A percentile compares a stretch with the other conserved stretches of the same genome.
phyloP scores from a whole-genome alignment of 495 filamentous ascomycete genomes.

The Penicillium ochrochloron region DNA sequence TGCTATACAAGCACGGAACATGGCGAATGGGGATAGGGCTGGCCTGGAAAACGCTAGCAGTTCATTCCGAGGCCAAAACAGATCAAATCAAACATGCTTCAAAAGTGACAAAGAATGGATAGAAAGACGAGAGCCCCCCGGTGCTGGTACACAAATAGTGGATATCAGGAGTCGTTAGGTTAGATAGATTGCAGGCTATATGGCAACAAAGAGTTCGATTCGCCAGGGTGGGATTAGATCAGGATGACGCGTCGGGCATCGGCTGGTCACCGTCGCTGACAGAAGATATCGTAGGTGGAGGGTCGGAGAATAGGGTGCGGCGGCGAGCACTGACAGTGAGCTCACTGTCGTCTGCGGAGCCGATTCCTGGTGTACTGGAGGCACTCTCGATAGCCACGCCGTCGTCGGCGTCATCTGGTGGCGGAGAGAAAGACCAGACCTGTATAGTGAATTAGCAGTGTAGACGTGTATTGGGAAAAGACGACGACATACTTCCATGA shows the following conservation, averaged over 20 bases:
- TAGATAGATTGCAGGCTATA: constrained; percentile 30
- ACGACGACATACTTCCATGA: constrained; percentile 81
- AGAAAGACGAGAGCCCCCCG: constrained; percentile 19
- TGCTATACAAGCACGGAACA: constrained; percentile 21
- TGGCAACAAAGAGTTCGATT: constrained; percentile 10
- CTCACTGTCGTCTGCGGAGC: constrained; percentile 28
- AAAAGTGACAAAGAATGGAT: constrained; percentile 10
- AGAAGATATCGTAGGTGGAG: constrained; percentile 36
- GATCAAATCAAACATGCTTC: constrained; percentile 17
- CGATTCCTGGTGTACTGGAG: constrained; percentile 44
- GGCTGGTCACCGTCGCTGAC: constrained; percentile 41
- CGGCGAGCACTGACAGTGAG: constrained; percentile 20
- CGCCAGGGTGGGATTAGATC: neutral
- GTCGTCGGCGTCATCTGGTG: constrained; percentile 60
- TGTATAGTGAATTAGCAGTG: constrained; percentile 36
- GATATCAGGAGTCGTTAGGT: constrained; percentile 35
- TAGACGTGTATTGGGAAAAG: too few relatives aligned
- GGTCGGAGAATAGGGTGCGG: constrained; percentile 40
- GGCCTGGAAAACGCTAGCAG: constrained; percentile 11
- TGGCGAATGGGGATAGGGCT: constrained; percentile 5
- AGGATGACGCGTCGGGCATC: constrained; percentile 49
- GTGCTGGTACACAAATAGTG: constrained; percentile 30
- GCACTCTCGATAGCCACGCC: constrained; percentile 39
- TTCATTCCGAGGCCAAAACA: constrained; percentile 18
- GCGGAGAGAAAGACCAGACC: constrained; percentile 93